These are phyloP conservation scores for Aspergillus bombycis DNA, from an alignment of 2,329 filamentous ascomycete species.

Conservation along the genomic window DNA sequence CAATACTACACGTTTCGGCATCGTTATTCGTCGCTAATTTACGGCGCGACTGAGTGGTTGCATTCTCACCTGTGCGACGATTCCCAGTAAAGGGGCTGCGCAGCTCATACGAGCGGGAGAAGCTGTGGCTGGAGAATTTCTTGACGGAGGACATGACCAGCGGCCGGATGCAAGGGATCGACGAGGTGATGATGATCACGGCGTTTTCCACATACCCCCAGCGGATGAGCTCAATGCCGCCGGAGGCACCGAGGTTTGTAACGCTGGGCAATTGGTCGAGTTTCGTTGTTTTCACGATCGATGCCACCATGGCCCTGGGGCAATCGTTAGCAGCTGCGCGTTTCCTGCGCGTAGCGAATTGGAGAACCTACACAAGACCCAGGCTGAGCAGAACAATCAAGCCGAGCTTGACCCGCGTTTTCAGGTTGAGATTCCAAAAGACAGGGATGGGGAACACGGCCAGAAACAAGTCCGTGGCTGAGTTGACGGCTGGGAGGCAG, in stretches of 20 bases:
- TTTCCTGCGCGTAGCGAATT: background rate
- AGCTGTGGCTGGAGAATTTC: conserved; percentile 30
- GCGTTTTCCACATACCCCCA: conserved; percentile 35
- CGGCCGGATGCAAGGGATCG: conserved; percentile 34
- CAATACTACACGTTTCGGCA: conserved; percentile 28
- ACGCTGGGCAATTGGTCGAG: conserved; percentile 28
- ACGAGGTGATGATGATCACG: conserved; percentile 36
- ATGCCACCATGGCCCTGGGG: conserved; percentile 33
- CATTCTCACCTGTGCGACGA: conserved; percentile 20
- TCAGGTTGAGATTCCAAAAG: conserved; percentile 36
- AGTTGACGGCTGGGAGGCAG: conserved; percentile 26
- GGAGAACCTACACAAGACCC: conserved; percentile 30
- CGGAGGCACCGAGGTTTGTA: conserved; percentile 29
- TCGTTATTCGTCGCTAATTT: conserved; percentile 20
- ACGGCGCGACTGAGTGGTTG: conserved; percentile 20
- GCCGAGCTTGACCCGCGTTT: conserved; percentile 32
- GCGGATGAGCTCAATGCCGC: conserved; percentile 31
- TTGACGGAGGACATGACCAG: conserved; percentile 34
- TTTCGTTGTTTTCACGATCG: conserved; percentile 36
- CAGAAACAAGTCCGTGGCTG: conserved; percentile 32
- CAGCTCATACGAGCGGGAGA: conserved; percentile 33
- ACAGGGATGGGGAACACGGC: conserved; percentile 33
- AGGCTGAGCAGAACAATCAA: conserved; percentile 32
- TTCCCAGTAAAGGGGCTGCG: conserved; percentile 26
- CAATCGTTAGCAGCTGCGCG: background rate